phyloP scores from a whole-genome alignment of 495 filamentous ascomycete species.

The Lasiosphaeris hirsuta region DNA sequence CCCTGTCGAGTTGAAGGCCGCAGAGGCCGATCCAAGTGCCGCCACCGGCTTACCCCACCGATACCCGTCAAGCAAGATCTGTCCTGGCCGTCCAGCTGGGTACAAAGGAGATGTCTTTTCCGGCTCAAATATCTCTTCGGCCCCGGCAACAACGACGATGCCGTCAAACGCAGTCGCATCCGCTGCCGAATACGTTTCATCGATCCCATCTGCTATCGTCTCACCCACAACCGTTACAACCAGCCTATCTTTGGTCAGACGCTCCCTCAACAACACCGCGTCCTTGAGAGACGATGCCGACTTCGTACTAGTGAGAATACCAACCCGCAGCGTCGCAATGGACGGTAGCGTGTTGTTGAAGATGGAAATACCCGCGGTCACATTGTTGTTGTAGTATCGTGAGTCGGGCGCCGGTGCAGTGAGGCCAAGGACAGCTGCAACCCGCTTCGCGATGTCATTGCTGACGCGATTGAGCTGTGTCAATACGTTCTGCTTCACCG shows the following conservation, averaged over 20 bases:
- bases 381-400: slow-evolving; percentile 69
- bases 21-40: slow-evolving; percentile 47
- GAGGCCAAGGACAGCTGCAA: slow-evolving; percentile 61
- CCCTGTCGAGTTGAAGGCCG: slow-evolving; percentile 39
- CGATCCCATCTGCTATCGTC: slow-evolving; percentile 50
- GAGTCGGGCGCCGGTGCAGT: slow-evolving; percentile 55
- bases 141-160: slow-evolving; percentile 58
- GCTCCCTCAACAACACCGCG: slow-evolving; percentile 44
- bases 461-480: slow-evolving; percentile 68
- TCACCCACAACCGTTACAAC: slow-evolving; percentile 63
- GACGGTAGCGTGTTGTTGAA: slow-evolving; percentile 56
- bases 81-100: slow-evolving; percentile 59
- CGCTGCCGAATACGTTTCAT: slow-evolving; percentile 67
- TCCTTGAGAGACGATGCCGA: slow-evolving; percentile 40
- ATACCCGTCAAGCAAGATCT: slow-evolving; percentile 66
- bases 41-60: slow-evolving; percentile 71
- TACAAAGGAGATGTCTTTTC: slow-evolving; percentile 49
- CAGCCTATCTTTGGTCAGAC: slow-evolving; percentile 48
- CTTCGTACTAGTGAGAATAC: slow-evolving; percentile 53
- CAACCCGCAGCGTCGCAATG: slow-evolving; percentile 64
- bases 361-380: slow-evolving; percentile 58
- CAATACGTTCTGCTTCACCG: slow-evolving; percentile 62
- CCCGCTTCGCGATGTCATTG: slow-evolving; percentile 65
- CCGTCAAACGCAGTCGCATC: slow-evolving; percentile 73
- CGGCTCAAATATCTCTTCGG: slow-evolving; percentile 50